Evolutionary conservation across 2,329 filamentous ascomycete species (phyloP), one percentile per base, ranked within the genome.

Genomic region (Bipolaris sorokiniana): DNA sequence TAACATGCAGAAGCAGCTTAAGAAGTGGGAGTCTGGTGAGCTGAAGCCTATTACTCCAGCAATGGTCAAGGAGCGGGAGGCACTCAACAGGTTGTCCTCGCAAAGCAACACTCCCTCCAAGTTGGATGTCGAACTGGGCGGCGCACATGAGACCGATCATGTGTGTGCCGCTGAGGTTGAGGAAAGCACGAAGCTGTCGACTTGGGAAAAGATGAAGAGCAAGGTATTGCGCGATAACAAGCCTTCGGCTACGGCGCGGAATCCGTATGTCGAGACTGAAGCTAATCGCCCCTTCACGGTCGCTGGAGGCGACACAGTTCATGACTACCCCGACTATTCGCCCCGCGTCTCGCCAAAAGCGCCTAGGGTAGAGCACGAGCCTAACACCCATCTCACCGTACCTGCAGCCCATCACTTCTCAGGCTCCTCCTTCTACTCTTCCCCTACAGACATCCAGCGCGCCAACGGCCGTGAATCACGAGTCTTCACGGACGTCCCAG

Each of bases 21-120:
- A 23, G 2, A 62, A 60, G 34, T 64, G 54, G 51, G 31, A 62
- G 20, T 45, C 46, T 3, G 61, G 59, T 1, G 56, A 64, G 31
- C 46, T 58, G 13, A 58, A 58, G 34, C 26, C 36, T 4, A 57
- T 62, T 15, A 62, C 59, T 5, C 52, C 47, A 5, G 36, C 48
- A 7, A 56, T 57, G 51, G 51, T 62, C 9, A 51, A 34, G 41
- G 10, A 46, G 6, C 54, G 58, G 1, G 55, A 59, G 36, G 20
- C 34, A 3, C 15, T 48, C 3, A 48, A 46, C 31, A 45, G 51
- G 22, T 11, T 22, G 5, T 37, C 45, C 9, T 48, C 38, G 13
- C 28, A 51, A 6, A 42, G 23, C 6, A 42, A 48, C 9, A n/a
- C 44, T 36, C 22, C 41, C 1, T 38, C 54, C 1, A 31, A 42